Evolutionary conservation across 306 rosid species (phyloP).

Genomic region (Cyclanthera cordifolia): DNA sequence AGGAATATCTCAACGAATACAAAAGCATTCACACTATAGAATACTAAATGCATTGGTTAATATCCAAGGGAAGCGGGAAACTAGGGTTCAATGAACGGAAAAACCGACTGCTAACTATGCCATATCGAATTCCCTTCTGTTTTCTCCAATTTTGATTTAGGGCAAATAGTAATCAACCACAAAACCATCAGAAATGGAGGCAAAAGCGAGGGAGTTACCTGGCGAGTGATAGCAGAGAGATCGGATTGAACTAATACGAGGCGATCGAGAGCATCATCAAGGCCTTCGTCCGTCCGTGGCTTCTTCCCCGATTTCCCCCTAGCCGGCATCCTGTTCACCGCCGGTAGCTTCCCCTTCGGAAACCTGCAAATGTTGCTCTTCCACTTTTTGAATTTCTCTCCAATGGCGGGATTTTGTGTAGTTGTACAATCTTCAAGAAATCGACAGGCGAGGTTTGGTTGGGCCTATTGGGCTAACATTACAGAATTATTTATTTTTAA

Average conservation of each 20-base stretch:
- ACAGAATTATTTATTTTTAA: too few species aligned
- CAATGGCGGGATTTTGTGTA: constrained; percentile 9
- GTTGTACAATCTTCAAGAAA: neutral
- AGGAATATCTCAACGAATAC: too few species aligned
- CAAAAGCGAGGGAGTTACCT: constrained; percentile 25
- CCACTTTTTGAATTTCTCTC: neutral
- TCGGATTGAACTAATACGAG: constrained; percentile 54
- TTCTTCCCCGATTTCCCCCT: constrained; percentile 30
- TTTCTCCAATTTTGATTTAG: neutral
- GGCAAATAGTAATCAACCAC: too few species aligned
- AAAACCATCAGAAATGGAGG: neutral
- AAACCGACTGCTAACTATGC: too few species aligned
- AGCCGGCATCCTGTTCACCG: constrained; percentile 15
- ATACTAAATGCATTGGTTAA: neutral
- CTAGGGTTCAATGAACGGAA: neutral
- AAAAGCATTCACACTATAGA: neutral
- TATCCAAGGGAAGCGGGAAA: neutral
- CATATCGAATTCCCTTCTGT: neutral
- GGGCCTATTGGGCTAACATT: too few species aligned
- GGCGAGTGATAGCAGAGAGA: constrained; percentile 39
- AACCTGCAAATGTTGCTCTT: neutral
- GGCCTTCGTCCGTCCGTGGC: constrained; percentile 24
- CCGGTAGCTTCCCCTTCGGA: neutral
- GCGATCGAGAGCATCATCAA: constrained; percentile 28
- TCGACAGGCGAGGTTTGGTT: neutral